Percentiles rank a stretch among this genome's conserved stretches.
Conservation (phyloP, 1,284 basidiomycete species). For the Leccinum olivaceoglutinosum region DNA sequence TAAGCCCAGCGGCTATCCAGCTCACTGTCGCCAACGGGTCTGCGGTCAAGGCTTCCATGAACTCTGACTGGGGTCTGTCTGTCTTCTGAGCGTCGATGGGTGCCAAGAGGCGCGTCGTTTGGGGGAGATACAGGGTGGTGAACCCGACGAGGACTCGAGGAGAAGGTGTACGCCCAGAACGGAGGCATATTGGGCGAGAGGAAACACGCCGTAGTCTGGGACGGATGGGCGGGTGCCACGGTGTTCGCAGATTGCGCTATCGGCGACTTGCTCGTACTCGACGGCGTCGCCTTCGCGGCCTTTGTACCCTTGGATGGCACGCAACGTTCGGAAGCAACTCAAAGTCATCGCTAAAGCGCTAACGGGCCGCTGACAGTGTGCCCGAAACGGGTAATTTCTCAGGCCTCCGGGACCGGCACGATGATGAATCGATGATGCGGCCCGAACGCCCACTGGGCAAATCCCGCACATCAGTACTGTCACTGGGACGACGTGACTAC, state of each 20-base stretch:
- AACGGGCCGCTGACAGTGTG: no score
- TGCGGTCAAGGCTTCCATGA: constrained; percentile 62
- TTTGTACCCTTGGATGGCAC: constrained; percentile 11
- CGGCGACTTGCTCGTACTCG: constrained; percentile 3
- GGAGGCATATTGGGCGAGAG: constrained; percentile 59
- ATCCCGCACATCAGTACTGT: no score
- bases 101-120: constrained; percentile 45
- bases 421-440: no score
- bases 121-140: constrained; percentile 61
- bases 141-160: constrained; percentile 50
- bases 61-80: constrained; percentile 62
- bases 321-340: neutral
- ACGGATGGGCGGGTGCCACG: neutral
- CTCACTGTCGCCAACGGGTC: constrained; percentile 56
- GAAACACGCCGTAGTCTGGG: constrained; percentile 25
- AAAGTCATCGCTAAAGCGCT: neutral
- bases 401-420: no score
- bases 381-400: no score
- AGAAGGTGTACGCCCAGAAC: constrained; percentile 65
- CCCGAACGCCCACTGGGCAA: no score
- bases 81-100: constrained; percentile 27
- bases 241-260: neutral
- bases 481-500: no score
- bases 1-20: constrained; percentile 56
- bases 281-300: neutral